These are phyloP conservation scores for Zymoseptoria tritici DNA, from an alignment of 2,329 filamentous ascomycete genomes.

Conservation along the genomic window DNA sequence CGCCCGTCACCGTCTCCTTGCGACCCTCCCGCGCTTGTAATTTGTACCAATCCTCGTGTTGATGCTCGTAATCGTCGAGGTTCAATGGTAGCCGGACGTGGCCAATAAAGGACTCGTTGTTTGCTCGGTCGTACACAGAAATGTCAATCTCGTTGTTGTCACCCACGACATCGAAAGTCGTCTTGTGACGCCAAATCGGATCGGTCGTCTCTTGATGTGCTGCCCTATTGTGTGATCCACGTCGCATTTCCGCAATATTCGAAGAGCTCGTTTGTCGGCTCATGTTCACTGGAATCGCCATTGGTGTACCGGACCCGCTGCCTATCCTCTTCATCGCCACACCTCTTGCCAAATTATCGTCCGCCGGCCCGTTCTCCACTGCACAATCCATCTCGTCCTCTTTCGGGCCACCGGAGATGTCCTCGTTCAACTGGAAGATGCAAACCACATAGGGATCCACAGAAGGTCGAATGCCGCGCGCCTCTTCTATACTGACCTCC, in stretches of 20 bases:
- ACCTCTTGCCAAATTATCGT: constrained; percentile 47
- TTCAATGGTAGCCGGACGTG: constrained; percentile 76
- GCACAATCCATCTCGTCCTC: constrained; percentile 44
- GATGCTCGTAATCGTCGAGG: constrained; percentile 59
- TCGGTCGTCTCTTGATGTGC: constrained; percentile 63
- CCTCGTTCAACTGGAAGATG: constrained; percentile 92
- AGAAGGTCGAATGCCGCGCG: constrained; percentile 70
- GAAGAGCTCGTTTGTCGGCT: constrained; percentile 96
- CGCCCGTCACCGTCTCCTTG: constrained; percentile 66
- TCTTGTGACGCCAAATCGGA: constrained; percentile 93
- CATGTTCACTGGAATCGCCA: constrained; percentile 86
- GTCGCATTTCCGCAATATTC: constrained; percentile 59
- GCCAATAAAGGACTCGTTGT: constrained; percentile 83
- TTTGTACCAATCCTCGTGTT: constrained; percentile 77
- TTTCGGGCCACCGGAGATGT: constrained; percentile 81
- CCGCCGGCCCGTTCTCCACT: constrained; percentile 33
- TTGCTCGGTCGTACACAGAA: constrained; percentile 82
- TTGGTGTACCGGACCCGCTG: constrained; percentile 74
- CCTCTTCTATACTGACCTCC: constrained; percentile 81
- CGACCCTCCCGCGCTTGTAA: constrained; percentile 74
- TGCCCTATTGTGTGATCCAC: constrained; percentile 41
- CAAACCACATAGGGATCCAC: constrained; percentile 91
- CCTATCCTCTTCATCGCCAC: constrained; percentile 51
- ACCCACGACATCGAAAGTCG: constrained; percentile 89
- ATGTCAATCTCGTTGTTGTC: constrained; percentile 85